Conservation (phyloP, 2,329 filamentous ascomycete species). For the Cadophora sp. region DNA sequence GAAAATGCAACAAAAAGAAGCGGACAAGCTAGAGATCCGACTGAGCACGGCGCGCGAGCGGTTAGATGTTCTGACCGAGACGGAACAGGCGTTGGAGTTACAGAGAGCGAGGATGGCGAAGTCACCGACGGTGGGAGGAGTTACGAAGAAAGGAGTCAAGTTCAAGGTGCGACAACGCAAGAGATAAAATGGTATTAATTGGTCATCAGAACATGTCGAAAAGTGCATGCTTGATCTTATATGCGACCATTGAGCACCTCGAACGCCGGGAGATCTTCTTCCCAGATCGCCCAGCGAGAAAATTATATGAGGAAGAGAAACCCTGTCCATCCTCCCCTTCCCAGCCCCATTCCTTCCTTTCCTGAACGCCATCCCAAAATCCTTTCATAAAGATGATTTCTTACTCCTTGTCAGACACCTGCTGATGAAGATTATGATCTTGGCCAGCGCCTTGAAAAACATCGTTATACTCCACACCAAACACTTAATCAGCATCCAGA, state of each 20-base stretch:
- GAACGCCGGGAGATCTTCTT: slow-evolving; percentile 24
- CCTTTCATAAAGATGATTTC: slow-evolving; percentile 41
- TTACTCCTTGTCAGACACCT: slow-evolving; percentile 57
- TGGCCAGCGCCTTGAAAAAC: slow-evolving; percentile 59
- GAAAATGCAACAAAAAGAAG: slow-evolving; percentile 53
- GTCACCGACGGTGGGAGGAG: slow-evolving; percentile 64
- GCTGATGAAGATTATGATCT: slow-evolving; percentile 58
- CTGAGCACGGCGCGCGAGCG: slow-evolving; percentile 60
- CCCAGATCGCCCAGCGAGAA: slow-evolving; percentile 25
- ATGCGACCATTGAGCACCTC: slow-evolving; percentile 15
- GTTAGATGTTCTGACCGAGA: slow-evolving; percentile 59
- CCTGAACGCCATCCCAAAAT: slow-evolving; percentile 20
- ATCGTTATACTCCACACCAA: slow-evolving; percentile 65
- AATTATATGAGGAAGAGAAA: slow-evolving; percentile 18
- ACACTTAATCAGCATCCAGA: slow-evolving; percentile 62
- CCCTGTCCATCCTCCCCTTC: slow-evolving; percentile 4
- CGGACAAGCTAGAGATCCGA: slow-evolving; percentile 55
- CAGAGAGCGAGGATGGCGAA: slow-evolving; percentile 71
- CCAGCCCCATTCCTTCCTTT: not conserved
- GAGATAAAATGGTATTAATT: slow-evolving; percentile 48
- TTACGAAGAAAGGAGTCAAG: slow-evolving; percentile 66
- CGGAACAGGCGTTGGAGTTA: slow-evolving; percentile 63
- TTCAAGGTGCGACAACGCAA: slow-evolving; percentile 69
- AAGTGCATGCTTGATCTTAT: slow-evolving; percentile 35
- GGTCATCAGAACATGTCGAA: slow-evolving; percentile 40